phyloP scores from a whole-genome alignment of 495 filamentous ascomycete species.

The Penicillium fimorum region DNA sequence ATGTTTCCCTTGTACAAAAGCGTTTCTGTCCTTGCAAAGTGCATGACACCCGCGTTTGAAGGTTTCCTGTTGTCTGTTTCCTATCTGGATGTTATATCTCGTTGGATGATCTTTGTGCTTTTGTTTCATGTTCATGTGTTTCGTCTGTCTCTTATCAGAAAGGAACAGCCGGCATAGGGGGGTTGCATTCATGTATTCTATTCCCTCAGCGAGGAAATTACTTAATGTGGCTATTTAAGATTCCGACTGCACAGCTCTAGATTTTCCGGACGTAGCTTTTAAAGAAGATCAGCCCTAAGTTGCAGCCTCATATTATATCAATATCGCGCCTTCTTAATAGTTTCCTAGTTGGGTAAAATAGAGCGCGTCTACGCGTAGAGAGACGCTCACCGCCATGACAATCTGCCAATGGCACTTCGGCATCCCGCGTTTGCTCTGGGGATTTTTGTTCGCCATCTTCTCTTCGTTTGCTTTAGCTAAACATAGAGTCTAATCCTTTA shows the following conservation, averaged over 20 bases:
- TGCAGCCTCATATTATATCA: background rate
- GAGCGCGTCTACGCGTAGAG: conserved; percentile 28
- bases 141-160: conserved; percentile 13
- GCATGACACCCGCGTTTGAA: conserved; percentile 18
- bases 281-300: background rate
- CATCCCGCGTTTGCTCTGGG: conserved; percentile 21
- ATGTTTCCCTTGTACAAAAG: conserved; percentile 41
- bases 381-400: conserved; percentile 12
- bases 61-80: conserved; percentile 18
- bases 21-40: conserved; percentile 23
- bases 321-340: background rate
- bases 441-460: conserved; percentile 15
- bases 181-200: conserved; percentile 36
- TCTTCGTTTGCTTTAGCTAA: background rate
- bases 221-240: conserved; percentile 23
- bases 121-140: conserved; percentile 16
- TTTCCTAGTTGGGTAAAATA: conserved; percentile 24
- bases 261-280: background rate
- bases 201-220: conserved; percentile 28
- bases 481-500: background rate
- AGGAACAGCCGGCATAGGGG: conserved; percentile 17
- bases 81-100: conserved; percentile 17
- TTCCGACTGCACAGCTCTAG: background rate
- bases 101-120: conserved; percentile 21
- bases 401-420: conserved; percentile 13